A percentile compares a stretch with the other conserved stretches of the same genome.
These are phyloP conservation scores for Penicillium sp. DNA, from an alignment of 2,329 filamentous ascomycete species.

Conservation along the genomic window DNA sequence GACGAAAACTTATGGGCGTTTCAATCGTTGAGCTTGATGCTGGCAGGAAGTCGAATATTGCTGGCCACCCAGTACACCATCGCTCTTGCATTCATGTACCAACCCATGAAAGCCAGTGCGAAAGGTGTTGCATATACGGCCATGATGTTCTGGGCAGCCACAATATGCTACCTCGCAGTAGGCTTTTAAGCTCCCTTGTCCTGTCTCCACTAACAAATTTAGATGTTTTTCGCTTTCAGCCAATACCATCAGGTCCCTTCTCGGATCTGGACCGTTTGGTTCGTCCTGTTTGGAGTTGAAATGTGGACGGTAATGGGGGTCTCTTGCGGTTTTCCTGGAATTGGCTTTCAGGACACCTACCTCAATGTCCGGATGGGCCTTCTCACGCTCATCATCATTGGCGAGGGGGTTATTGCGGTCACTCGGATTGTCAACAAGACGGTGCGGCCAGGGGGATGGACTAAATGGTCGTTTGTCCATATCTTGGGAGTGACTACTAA, in stretches of 20 bases:
- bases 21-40: slow-evolving; percentile 40
- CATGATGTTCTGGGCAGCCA: slow-evolving; percentile 27
- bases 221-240: slow-evolving; percentile 39
- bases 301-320: slow-evolving; percentile 52
- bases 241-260: slow-evolving; percentile 18
- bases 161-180: slow-evolving; percentile 31
- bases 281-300: slow-evolving; percentile 56
- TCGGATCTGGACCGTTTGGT: slow-evolving; percentile 54
- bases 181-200: slow-evolving; percentile 6
- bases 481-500: slow-evolving; percentile 39
- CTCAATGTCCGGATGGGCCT: slow-evolving; percentile 64
- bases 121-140: slow-evolving; percentile 32
- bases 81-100: slow-evolving; percentile 28
- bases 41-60: slow-evolving; percentile 55
- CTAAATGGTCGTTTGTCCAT: slow-evolving; percentile 41
- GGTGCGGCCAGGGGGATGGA: slow-evolving; percentile 40
- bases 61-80: slow-evolving; percentile 57
- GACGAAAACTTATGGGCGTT: slow-evolving; percentile 47
- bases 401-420: slow-evolving; percentile 65
- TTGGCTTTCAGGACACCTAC: slow-evolving; percentile 64
- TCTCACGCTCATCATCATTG: slow-evolving; percentile 66
- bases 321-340: slow-evolving; percentile 56
- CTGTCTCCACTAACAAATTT: not conserved
- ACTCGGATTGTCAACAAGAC: slow-evolving; percentile 56
- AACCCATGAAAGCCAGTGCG: slow-evolving; percentile 26